A percentile compares a stretch with the other conserved stretches of the same genome.
phyloP scores from a whole-genome alignment of 2,329 filamentous ascomycete genomes.

The Myrmaecium sp. region DNA sequence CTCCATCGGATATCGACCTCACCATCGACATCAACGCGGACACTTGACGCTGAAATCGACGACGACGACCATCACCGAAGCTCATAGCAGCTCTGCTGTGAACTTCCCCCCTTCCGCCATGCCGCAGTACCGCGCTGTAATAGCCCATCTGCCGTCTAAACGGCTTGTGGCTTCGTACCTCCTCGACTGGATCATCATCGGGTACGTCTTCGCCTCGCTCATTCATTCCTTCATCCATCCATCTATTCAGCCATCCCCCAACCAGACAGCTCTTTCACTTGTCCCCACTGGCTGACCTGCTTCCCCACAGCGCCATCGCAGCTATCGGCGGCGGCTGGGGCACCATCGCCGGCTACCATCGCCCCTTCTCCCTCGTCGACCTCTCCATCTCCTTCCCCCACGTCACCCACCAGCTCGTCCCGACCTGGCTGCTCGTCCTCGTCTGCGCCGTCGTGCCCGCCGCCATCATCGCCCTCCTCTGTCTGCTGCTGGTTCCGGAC shows the following conservation, averaged over 20 bases:
- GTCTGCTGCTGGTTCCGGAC: slow-evolving; percentile 54
- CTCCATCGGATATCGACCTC: too few species aligned
- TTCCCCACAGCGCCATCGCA: slow-evolving; percentile 35
- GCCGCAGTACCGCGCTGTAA: background rate
- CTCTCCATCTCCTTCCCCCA: slow-evolving; percentile 66
- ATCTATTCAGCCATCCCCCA: too few species aligned
- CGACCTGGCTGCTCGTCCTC: slow-evolving; percentile 46
- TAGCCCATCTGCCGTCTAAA: slow-evolving; percentile 22
- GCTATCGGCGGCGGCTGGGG: slow-evolving; percentile 43
- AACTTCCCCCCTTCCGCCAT: background rate
- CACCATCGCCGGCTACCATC: slow-evolving; percentile 44
- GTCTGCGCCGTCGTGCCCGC: slow-evolving; percentile 48
- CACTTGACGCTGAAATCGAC: too few species aligned
- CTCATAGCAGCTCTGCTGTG: too few species aligned
- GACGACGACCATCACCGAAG: too few species aligned
- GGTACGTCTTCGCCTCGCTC: slow-evolving; percentile 25
- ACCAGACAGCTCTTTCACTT: slow-evolving; percentile 6
- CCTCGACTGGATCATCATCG: slow-evolving; percentile 56
- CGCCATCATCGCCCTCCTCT: slow-evolving; percentile 49
- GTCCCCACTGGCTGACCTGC: background rate
- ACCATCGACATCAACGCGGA: too few species aligned
- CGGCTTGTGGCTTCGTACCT: slow-evolving; percentile 48
- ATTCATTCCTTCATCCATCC: slow-evolving; percentile 1
- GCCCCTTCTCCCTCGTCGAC: slow-evolving; percentile 57
- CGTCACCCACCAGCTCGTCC: slow-evolving; percentile 53